phyloP scores from a whole-genome alignment of 2,329 filamentous ascomycete genomes.

The Mariannaea elegans region DNA sequence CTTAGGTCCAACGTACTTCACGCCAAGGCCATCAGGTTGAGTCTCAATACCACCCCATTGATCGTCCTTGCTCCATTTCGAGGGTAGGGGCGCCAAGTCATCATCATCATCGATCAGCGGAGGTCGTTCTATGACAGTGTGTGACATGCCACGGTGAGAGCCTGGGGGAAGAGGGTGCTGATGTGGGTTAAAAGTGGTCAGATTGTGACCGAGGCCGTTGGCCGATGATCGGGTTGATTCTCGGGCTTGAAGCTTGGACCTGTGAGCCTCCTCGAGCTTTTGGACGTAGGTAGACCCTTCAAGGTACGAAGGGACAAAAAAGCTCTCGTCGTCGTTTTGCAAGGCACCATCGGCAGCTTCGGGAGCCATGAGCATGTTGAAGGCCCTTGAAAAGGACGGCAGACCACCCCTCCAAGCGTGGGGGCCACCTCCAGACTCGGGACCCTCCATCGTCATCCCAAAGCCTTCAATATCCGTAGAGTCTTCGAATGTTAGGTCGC shows the following conservation, averaged over 20 bases:
- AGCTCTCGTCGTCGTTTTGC: slow-evolving; percentile 52
- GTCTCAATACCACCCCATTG: slow-evolving; percentile 80
- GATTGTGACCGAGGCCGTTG: slow-evolving; percentile 48
- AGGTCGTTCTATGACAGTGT: slow-evolving; percentile 83
- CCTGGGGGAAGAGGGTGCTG: slow-evolving; percentile 52
- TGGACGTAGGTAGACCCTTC: slow-evolving; percentile 80
- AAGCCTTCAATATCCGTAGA: slow-evolving; percentile 8
- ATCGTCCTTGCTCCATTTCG: slow-evolving; percentile 83
- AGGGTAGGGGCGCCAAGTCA: slow-evolving; percentile 73
- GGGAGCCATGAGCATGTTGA: slow-evolving; percentile 57
- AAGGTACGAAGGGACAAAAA: slow-evolving; percentile 89
- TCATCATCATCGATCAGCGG: slow-evolving; percentile 68
- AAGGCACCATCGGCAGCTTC: slow-evolving; percentile 40
- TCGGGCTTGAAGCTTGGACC: slow-evolving; percentile 63
- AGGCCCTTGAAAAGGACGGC: slow-evolving; percentile 61
- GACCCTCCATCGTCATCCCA: slow-evolving; percentile 45
- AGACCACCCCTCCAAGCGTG: slow-evolving; percentile 44
- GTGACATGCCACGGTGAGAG: slow-evolving; percentile 79
- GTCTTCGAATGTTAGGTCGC: slow-evolving; percentile 42
- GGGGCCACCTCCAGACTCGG: slow-evolving; percentile 42
- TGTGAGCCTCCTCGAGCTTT: slow-evolving; percentile 76
- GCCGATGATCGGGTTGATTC: slow-evolving; percentile 49
- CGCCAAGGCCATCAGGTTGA: slow-evolving; percentile 75
- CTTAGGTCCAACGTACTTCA: slow-evolving; percentile 65
- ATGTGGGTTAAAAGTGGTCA: slow-evolving; percentile 53